phyloP scores from a whole-genome alignment of 805 yeast genomes.

The Ogataea ramenticola region DNA sequence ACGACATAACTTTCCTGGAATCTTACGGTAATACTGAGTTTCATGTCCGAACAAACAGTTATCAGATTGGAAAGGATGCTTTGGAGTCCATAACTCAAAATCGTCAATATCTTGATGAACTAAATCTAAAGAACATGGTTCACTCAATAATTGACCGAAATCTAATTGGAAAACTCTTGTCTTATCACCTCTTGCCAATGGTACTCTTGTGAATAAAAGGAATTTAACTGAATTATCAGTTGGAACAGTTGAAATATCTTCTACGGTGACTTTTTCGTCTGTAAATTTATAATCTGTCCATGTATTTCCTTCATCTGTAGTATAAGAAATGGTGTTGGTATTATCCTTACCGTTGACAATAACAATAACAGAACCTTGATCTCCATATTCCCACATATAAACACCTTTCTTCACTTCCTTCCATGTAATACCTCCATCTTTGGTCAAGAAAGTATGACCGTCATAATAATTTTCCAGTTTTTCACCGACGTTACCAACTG shows the following conservation, averaged over 20 bases:
- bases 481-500: slow-evolving; percentile 80
- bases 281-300: slow-evolving; percentile 66
- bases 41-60: slow-evolving; percentile 67
- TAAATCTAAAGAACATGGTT: slow-evolving; percentile 43
- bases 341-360: slow-evolving; percentile 53
- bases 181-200: slow-evolving; percentile 37
- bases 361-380: slow-evolving; percentile 78
- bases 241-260: slow-evolving; percentile 81
- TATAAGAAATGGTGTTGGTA: slow-evolving; percentile 55
- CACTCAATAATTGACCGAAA: slow-evolving; percentile 39
- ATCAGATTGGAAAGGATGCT: slow-evolving; percentile 42
- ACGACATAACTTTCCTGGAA: slow-evolving; percentile 60
- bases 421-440: slow-evolving; percentile 88
- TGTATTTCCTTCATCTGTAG: slow-evolving; percentile 68
- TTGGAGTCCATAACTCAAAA: slow-evolving; percentile 55
- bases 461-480: slow-evolving; percentile 40
- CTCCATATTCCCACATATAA: slow-evolving; percentile 90
- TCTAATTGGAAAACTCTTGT: slow-evolving; percentile 51
- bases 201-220: slow-evolving; percentile 49
- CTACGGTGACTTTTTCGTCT: slow-evolving; percentile 48
- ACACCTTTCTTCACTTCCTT: slow-evolving; percentile 64
- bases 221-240: slow-evolving; percentile 77
- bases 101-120: slow-evolving; percentile 41
- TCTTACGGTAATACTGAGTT: slow-evolving; percentile 49
- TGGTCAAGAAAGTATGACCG: slow-evolving; percentile 50